Conservation (phyloP, 75 land plant species). For the Gnetum montanum region DNA sequence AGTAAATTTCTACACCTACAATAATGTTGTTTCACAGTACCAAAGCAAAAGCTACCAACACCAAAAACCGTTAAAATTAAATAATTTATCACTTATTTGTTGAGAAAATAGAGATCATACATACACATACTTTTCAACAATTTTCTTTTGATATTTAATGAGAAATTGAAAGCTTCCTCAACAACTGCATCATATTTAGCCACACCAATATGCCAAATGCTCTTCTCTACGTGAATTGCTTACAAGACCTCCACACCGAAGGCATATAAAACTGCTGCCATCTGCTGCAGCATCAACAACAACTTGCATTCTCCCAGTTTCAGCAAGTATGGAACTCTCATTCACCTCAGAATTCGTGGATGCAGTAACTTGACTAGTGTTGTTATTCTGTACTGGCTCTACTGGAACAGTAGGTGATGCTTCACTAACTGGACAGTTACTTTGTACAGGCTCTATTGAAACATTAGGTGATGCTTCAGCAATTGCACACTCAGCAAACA, state of each 20-base stretch:
- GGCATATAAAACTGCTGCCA: conserved; percentile 90
- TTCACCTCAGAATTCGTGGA: conserved; percentile 8
- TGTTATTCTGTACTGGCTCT: not conserved
- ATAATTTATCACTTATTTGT: too few species aligned
- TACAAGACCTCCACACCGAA: conserved; percentile 84
- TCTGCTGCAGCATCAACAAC: conserved; percentile 76
- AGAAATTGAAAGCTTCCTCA: too few species aligned
- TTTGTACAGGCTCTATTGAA: not conserved
- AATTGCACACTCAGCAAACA: conserved; percentile 92
- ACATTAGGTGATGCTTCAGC: conserved; percentile 45
- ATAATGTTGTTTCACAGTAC: too few species aligned
- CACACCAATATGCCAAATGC: conserved; percentile 78
- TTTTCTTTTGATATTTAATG: too few species aligned
- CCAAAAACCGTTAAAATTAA: too few species aligned
- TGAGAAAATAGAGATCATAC: too few species aligned
- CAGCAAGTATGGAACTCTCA: conserved; percentile 56
- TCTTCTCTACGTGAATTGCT: conserved; percentile 75
- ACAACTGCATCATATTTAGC: too few species aligned
- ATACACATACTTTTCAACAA: too few species aligned
- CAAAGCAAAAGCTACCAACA: too few species aligned
- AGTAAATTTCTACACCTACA: too few species aligned
- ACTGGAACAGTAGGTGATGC: not conserved
- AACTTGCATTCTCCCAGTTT: conserved; percentile 70
- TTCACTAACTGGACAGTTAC: too few species aligned
- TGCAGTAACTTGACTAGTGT: not conserved